These are phyloP conservation scores for Lonicera japonica DNA, from an alignment of 129 eudicot species.

Conservation along the genomic window DNA sequence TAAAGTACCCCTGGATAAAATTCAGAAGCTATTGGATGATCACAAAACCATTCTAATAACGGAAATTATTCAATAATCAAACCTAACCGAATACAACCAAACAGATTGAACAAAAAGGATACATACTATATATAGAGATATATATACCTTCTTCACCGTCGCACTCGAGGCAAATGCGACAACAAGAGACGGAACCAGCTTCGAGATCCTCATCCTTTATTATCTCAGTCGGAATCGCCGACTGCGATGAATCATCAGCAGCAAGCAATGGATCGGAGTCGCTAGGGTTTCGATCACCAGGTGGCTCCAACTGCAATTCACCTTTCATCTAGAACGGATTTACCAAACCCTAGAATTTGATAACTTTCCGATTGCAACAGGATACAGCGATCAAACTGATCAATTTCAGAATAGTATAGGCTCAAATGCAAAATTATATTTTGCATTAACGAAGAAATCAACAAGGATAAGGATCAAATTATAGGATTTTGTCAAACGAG, in stretches of 20 bases:
- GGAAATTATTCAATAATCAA: too few species aligned
- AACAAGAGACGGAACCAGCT: conserved; percentile 41
- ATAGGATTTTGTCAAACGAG: too few species aligned
- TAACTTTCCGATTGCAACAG: background rate
- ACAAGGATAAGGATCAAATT: too few species aligned
- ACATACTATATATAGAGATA: too few species aligned
- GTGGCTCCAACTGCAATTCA: conserved; percentile 49
- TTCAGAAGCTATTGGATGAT: too few species aligned
- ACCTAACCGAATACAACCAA: too few species aligned
- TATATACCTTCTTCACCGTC: conserved; percentile 58
- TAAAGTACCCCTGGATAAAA: too few species aligned
- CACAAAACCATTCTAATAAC: too few species aligned
- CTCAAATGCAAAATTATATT: too few species aligned
- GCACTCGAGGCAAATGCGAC: conserved; percentile 85
- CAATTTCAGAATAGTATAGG: too few species aligned
- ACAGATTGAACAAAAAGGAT: background rate
- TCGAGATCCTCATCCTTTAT: conserved; percentile 33
- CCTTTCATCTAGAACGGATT: conserved; percentile 31
- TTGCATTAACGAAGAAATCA: too few species aligned
- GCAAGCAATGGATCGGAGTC: conserved; percentile 65
- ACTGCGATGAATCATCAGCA: conserved; percentile 11
- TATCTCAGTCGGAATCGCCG: conserved; percentile 16
- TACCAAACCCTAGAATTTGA: background rate
- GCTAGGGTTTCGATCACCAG: conserved; percentile 30
- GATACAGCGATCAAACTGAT: too few species aligned